Evolutionary conservation across 805 yeast species (phyloP), one percentile per base, ranked within the genome.

Genomic region (Priceomyces carsonii): DNA sequence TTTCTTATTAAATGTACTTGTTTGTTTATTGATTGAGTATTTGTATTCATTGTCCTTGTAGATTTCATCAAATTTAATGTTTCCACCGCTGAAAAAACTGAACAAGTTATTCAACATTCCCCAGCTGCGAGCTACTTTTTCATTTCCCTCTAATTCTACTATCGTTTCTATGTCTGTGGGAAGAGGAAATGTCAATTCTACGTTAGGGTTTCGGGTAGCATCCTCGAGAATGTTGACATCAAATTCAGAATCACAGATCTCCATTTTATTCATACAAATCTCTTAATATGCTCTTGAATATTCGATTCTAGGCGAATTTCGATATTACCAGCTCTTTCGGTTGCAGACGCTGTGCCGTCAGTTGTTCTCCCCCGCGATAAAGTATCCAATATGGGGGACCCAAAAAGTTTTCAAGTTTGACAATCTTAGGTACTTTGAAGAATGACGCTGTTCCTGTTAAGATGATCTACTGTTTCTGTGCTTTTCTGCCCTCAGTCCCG

Each of bases 151-250:
- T 8, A 62, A 34, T 10, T 50, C 43, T 17, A 65, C 47, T 29
- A 53, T 54, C 2, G 63, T 50, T 7, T 57, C 61, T 24, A 53
- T 42, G 41, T 64, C 69, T 8, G 54, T 53, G 5, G 73, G 73
- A 14, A 67, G 50, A 1, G 73, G 73, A 38, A 66, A 64, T 8
- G 61, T 42, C 8, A 66, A 50, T 4, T 51, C 58, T 18, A 68
- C 50, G 28, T 50, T 49, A 13, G 71, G 71, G 2, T 43, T 25
- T 1, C 43, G 31, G 12, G 56, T 47, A 1, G 66, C 61, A 45
- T 62, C 54, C 7, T 64, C 64, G 22, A 67, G 53, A 33, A 68
- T 53, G 42, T 68, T 67, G 40, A 67, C 55, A 39, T 68, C 71
- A 34, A 68, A 55, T 17, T 39, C 43, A n/a, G 39, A 39, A 23